phyloP scores from a whole-genome alignment of 2,329 filamentous ascomycete species.

The Lecanosticta acicola region DNA sequence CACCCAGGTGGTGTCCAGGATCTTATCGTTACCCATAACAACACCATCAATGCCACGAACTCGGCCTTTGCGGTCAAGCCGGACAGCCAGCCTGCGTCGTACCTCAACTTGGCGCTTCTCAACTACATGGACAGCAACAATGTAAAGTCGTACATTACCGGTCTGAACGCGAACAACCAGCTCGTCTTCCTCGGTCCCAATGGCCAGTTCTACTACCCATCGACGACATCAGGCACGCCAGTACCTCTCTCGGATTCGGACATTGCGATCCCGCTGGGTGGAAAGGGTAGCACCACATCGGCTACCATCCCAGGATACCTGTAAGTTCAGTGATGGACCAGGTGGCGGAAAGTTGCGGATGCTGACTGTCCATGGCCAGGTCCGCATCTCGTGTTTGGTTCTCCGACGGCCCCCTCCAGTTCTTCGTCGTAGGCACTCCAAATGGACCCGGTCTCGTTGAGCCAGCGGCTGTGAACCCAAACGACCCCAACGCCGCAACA shows the following conservation, averaged over 20 bases:
- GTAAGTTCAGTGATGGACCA: not conserved
- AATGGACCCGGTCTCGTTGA: conserved; percentile 42
- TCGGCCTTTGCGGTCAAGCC: not conserved
- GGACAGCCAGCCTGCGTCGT: conserved; percentile 3
- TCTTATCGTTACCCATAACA: conserved; percentile 23
- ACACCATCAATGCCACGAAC: conserved; percentile 26
- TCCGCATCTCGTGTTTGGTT: conserved; percentile 43
- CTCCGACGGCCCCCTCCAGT: conserved; percentile 38
- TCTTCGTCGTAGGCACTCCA: conserved; percentile 37
- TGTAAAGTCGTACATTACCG: conserved; percentile 43
- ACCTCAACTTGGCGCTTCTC: conserved; percentile 30
- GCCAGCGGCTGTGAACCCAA: conserved; percentile 40
- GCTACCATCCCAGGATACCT: conserved; percentile 41
- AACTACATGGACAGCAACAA: conserved; percentile 38
- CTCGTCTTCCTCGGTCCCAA: conserved; percentile 41
- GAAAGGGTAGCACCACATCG: conserved; percentile 33
- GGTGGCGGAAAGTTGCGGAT: not conserved
- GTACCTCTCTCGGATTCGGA: conserved; percentile 29
- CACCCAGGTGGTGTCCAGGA: conserved; percentile 19
- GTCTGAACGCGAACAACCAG: conserved; percentile 35
- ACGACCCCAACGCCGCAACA: conserved; percentile 38
- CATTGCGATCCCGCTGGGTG: conserved; percentile 40
- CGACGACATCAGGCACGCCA: conserved; percentile 32
- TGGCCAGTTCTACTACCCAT: conserved; percentile 40
- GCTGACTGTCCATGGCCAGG: not conserved